These are phyloP conservation scores for Penicillium soppii DNA, from an alignment of 495 filamentous ascomycete species.

Conservation along the genomic window DNA sequence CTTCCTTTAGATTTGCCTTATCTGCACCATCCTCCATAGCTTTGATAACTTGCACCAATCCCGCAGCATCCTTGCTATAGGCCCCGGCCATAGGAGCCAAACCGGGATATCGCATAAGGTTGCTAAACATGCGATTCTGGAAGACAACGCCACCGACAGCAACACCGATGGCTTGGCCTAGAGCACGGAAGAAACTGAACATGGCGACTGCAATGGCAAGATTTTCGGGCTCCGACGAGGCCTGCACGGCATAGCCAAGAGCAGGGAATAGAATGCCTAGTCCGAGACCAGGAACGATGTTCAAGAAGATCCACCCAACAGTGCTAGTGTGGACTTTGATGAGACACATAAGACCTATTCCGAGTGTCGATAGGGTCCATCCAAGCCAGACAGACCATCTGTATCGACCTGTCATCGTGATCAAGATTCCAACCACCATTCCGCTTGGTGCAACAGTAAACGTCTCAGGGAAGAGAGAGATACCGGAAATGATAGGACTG, in stretches of 20 bases:
- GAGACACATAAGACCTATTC: constrained; percentile 45
- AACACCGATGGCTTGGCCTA: constrained; percentile 55
- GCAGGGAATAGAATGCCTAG: constrained; percentile 50
- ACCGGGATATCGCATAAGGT: constrained; percentile 40
- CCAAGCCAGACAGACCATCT: constrained; percentile 53
- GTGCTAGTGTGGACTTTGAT: constrained; percentile 44
- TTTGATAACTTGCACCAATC: constrained; percentile 59
- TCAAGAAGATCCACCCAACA: constrained; percentile 46
- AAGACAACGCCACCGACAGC: constrained; percentile 60
- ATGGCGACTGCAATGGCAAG: constrained; percentile 51
- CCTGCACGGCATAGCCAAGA: constrained; percentile 50
- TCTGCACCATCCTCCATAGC: constrained; percentile 42
- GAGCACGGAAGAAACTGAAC: constrained; percentile 55
- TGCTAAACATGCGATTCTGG: constrained; percentile 55
- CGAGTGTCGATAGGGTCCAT: constrained; percentile 50
- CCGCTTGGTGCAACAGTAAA: constrained; percentile 53
- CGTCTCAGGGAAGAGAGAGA: constrained; percentile 49
- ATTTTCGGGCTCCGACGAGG: constrained; percentile 40
- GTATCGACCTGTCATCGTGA: constrained; percentile 47
- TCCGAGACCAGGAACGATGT: constrained; percentile 47
- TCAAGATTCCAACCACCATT: constrained; percentile 45
- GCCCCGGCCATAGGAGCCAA: constrained; percentile 44
- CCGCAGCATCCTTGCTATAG: constrained; percentile 58
- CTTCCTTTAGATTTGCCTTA: constrained; percentile 47
- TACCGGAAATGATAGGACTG: constrained; percentile 44